Evolutionary conservation across 345 rosid species (phyloP), one percentile per base, ranked within the genome.

Genomic region (Salix koriyanagi): DNA sequence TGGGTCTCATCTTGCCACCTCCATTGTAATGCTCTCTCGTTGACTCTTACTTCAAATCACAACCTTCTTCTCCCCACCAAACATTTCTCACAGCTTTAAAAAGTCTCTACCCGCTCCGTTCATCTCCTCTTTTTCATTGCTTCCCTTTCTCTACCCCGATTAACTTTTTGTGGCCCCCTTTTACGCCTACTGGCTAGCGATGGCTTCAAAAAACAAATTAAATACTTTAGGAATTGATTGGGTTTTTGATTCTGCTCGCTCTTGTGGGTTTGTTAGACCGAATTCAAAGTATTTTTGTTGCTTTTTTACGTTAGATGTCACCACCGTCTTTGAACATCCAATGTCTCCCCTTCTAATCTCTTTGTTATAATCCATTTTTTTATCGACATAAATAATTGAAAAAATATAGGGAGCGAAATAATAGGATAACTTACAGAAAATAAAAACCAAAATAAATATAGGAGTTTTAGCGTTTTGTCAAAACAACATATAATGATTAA

Each of bases 1-100:
- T 84, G 84, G 85, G 84, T 67, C 84, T 79, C 76, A 60, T 58
- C 39, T 61, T 66, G 9, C 50, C 23, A 26, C 16, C 12, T 21
- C 5, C 25, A 11, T 3, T 3, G 4, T 2, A 0, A 36, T 36
- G 7, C 37, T 11, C 46, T 19, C 30, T 30, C 11, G 9, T 34
- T 2, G 12, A 36, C 3, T 36, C 1, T 37, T 36, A 19, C n/a
- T 36, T 48, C 66, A 72, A 34, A 56, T 65, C 12, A 1, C 23
- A 54, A 42, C 41, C 46, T 23, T 64, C 70, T 39, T 65, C 66
- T 60, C 54, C 54, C 36, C 41, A 73, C 42, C 69, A 7, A 64
- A 28, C 26, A 41, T 28, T 73, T 62, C 69, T 39, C 69, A 41
- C 76, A 26, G 26, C 30, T 73, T 15, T 46, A 12, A 46, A 46